Conservation (phyloP, 148 eudicot species). For the Polygonum aviculare region DNA sequence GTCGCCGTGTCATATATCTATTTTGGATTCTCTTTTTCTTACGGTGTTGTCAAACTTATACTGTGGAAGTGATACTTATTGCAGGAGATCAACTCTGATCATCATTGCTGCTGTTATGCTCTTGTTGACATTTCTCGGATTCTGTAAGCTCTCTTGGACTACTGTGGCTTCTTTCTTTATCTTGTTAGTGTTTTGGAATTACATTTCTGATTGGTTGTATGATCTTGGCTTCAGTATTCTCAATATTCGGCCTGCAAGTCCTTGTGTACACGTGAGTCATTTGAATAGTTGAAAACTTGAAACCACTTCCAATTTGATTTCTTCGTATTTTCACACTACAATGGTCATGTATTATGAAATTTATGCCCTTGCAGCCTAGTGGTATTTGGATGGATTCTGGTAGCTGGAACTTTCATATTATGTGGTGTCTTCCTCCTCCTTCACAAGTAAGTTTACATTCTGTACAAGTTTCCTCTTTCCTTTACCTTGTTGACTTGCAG, state of each 20-base stretch:
- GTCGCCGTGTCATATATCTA: background rate
- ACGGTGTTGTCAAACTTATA: background rate
- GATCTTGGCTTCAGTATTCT: slow-evolving; percentile 45
- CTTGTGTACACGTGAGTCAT: slow-evolving; percentile 75
- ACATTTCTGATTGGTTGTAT: background rate
- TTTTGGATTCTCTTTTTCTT: background rate
- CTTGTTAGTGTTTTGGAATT: background rate
- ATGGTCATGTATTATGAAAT: background rate
- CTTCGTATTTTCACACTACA: background rate
- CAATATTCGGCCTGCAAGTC: slow-evolving; percentile 72
- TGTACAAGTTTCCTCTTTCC: background rate
- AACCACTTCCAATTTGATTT: background rate
- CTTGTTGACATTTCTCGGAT: slow-evolving; percentile 63
- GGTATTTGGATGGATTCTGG: slow-evolving; percentile 73
- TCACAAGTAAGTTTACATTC: slow-evolving; percentile 60
- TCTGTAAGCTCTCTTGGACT: slow-evolving; percentile 37
- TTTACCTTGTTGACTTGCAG: background rate
- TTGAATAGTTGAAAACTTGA: background rate
- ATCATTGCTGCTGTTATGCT: slow-evolving; percentile 83
- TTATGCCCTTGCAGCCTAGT: slow-evolving; percentile 52
- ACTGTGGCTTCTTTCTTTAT: background rate
- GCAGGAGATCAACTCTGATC: slow-evolving; percentile 76
- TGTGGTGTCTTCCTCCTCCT: slow-evolving; percentile 81
- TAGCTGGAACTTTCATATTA: slow-evolving; percentile 68
- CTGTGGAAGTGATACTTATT: slow-evolving; percentile 6